Base-by-base conservation (phyloP, 2,329 filamentous ascomycete species). In the Ceratocystis papillata region DNA sequence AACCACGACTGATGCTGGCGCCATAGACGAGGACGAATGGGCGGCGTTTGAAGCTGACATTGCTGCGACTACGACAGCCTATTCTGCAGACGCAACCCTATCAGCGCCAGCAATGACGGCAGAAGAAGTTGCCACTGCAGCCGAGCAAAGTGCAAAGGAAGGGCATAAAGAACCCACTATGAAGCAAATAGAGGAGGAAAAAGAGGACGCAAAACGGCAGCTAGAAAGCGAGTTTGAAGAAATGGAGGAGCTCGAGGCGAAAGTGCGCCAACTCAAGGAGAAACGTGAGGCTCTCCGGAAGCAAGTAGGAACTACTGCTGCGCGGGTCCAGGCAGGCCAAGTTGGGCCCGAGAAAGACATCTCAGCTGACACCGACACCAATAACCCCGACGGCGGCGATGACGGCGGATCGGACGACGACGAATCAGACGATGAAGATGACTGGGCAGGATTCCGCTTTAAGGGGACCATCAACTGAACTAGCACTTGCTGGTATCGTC, bases 41-140 rank as follows among this genome's bases (percentile, higher is more conserved):
- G 87, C 89, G 1, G 89, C 89, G 7, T 95, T 96, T 73, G 87
- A 96, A 73, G 88, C 88, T 2, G 89, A 96, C 65, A 85, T 96
- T 65, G 87, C 85, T 20, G 76, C 77, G 37, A 73, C 77, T 28
- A 70, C 73, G 33, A 72, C 72, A 1, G 71, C 76, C 1, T 75
- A 75, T 33, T 55, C 68, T 71, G 55, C 57, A 50, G 79, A 81
- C 67, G 85, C 83, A 5, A 83, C 85, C 2, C 89, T 90, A 69
- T 85, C 82, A 1, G 87, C 87, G 0, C 84, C 86, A 0, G 87
- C 86, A 2, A 78, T 90, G 72, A 83, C 84, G 1, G 81, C 83
- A 0, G 83, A 83, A 3, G 82, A 90, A 71, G 70, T 87, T 0
- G 84, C 81, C 70, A 70, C 87, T 0, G 84, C 81, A 0, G 81